These are phyloP conservation scores for Leccinum barrowsii DNA, from an alignment of 768 basidiomycete genomes.

Conservation along the genomic window DNA sequence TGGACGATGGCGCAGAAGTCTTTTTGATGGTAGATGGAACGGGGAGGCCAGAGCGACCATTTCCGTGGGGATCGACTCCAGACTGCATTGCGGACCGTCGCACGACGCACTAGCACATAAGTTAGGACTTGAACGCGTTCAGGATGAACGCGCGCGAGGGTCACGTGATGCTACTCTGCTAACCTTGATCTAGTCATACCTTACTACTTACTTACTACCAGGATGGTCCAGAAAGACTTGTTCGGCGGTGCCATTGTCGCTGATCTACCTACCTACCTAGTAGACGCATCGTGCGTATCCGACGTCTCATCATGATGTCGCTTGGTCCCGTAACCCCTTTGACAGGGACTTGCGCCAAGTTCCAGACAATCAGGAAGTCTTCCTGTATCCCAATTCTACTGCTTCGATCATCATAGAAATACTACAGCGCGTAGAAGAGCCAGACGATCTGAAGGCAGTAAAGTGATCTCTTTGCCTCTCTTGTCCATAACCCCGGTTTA, in stretches of 20 bases:
- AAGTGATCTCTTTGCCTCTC: constrained; percentile 45
- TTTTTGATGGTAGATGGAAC: constrained; percentile 77
- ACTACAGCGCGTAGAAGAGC: constrained; percentile 64
- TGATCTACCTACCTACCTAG: constrained; percentile 48
- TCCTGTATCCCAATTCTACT: constrained; percentile 64
- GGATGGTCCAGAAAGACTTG: constrained; percentile 35
- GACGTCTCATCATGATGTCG: constrained; percentile 6
- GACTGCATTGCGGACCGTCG: constrained; percentile 61
- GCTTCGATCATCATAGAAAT: constrained; percentile 84
- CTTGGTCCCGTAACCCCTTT: neutral
- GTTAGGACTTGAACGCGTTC: neutral
- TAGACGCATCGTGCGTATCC: constrained; percentile 82
- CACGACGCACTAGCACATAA: constrained; percentile 31
- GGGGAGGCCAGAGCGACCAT: constrained; percentile 63
- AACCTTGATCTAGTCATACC: neutral
- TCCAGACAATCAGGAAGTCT: constrained; percentile 94
- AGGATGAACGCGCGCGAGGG: neutral
- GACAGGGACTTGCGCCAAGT: constrained; percentile 71
- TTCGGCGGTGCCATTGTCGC: constrained; percentile 87
- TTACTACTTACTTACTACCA: neutral
- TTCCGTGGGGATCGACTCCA: constrained; percentile 45
- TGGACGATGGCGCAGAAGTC: constrained; percentile 41
- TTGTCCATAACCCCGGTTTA: neutral
- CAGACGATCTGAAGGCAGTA: constrained; percentile 57
- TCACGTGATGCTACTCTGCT: constrained; percentile 20